These are phyloP conservation scores for Termitomyces sp. DNA, from an alignment of 768 basidiomycete genomes.

Conservation along the genomic window DNA sequence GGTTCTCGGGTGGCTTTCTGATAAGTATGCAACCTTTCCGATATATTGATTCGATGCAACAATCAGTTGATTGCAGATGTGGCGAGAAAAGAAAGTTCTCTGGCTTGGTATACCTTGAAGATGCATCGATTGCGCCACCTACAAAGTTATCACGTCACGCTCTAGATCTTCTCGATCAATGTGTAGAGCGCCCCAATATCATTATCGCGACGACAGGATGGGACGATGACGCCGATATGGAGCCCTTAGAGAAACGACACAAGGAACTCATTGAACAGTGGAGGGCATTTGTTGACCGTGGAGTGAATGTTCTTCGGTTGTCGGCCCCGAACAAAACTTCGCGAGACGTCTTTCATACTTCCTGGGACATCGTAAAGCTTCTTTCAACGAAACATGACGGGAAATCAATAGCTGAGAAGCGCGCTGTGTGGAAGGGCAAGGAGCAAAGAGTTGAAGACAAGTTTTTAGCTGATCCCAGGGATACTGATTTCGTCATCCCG, in stretches of 20 bases:
- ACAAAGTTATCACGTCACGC: constrained; percentile 1
- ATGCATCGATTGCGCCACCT: neutral
- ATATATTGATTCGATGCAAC: neutral
- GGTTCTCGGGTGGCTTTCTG: constrained; percentile 7
- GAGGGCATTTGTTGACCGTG: constrained; percentile 10
- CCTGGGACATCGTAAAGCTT: constrained; percentile 8
- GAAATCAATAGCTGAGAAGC: neutral
- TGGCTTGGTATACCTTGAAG: constrained; percentile 11
- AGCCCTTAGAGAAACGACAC: constrained; percentile 2
- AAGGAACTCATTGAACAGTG: constrained; percentile 9
- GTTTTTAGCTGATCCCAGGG: constrained; percentile 4
- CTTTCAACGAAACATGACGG: constrained; percentile 6
- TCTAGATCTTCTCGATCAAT: constrained; percentile 7
- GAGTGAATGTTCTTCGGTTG: constrained; percentile 10
- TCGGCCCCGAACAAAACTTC: constrained; percentile 2
- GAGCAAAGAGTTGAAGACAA: constrained; percentile 8
- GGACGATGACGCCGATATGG: neutral
- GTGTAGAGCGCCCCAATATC: constrained; percentile 3
- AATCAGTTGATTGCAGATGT: neutral
- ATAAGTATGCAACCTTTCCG: constrained; percentile 6
- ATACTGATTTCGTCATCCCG: constrained; percentile 10
- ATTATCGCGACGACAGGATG: constrained; percentile 9
- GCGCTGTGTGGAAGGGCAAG: constrained; percentile 6
- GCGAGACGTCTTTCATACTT: constrained; percentile 4
- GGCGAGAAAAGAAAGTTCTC: constrained; percentile 6